These are phyloP conservation scores for Stachybotrys chartarum DNA, from an alignment of 2,329 filamentous ascomycete genomes.

Conservation along the genomic window DNA sequence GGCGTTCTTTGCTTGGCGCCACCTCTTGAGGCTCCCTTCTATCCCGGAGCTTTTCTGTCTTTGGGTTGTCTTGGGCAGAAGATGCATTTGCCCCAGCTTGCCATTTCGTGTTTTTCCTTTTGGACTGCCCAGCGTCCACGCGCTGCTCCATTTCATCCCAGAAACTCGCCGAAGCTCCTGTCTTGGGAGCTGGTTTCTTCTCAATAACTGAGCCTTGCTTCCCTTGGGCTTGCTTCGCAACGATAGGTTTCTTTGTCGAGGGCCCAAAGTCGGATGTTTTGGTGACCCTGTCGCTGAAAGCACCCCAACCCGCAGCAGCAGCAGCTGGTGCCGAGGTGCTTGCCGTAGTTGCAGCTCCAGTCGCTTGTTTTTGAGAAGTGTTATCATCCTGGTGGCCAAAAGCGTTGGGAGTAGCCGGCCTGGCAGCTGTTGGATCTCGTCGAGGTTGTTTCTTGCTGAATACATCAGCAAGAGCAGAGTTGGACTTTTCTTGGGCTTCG, in stretches of 20 bases:
- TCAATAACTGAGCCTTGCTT: constrained; percentile 11
- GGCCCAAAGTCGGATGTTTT: background rate
- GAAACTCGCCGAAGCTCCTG: constrained; percentile 3
- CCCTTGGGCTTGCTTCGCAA: background rate
- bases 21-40: too few relatives aligned
- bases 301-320: constrained; percentile 11
- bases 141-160: constrained; percentile 17
- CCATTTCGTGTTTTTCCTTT: background rate
- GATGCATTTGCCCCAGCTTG: constrained; percentile 15
- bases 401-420: background rate
- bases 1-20: too few relatives aligned
- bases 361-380: background rate
- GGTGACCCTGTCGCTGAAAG: constrained; percentile 10
- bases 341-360: background rate
- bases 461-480: background rate
- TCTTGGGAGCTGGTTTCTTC: background rate
- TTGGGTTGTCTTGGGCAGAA: constrained; percentile 3
- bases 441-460: background rate
- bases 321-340: constrained; percentile 1
- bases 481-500: background rate
- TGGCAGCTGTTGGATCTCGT: background rate
- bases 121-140: background rate
- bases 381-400: background rate
- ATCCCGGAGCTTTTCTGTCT: too few relatives aligned
- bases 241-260: background rate